These are phyloP conservation scores for Eucalyptus melliodora DNA, from an alignment of 345 rosid genomes.

Conservation along the genomic window DNA sequence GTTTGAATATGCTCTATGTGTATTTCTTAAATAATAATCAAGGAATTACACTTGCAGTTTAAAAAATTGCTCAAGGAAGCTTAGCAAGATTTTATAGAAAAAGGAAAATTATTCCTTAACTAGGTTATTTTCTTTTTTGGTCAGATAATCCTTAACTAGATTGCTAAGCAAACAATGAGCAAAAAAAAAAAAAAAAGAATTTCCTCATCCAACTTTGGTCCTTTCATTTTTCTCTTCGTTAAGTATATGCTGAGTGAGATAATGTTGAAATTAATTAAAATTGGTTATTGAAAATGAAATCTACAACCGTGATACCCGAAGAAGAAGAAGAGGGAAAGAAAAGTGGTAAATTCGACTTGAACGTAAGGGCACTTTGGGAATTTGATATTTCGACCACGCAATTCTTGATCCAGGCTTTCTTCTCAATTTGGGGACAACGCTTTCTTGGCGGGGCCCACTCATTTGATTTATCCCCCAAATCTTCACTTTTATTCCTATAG, in stretches of 20 bases:
- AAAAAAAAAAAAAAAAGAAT: fast-evolving
- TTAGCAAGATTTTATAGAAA: not conserved
- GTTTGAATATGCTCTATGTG: not conserved
- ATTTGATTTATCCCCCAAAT: not conserved
- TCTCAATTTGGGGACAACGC: not conserved
- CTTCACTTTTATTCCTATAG: not conserved
- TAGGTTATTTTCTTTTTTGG: too few relatives aligned
- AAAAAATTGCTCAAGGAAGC: not conserved
- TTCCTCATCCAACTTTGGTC: not conserved
- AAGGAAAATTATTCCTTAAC: not conserved
- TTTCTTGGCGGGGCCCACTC: not conserved
- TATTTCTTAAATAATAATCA: not conserved
- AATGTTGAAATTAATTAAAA: not conserved
- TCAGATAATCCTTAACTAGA: not conserved
- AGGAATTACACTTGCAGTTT: not conserved
- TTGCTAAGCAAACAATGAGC: not conserved
- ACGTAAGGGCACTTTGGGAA: not conserved
- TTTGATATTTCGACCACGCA: not conserved
- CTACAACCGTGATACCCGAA: not conserved
- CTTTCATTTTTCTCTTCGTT: not conserved
- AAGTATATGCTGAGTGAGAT: not conserved
- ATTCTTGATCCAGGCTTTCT: not conserved
- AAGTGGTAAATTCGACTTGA: not conserved
- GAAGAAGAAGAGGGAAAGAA: not conserved
- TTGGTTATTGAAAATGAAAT: not conserved